Conservation (phyloP, 345 rosid genomes). For the Sonneratia caseolaris region DNA sequence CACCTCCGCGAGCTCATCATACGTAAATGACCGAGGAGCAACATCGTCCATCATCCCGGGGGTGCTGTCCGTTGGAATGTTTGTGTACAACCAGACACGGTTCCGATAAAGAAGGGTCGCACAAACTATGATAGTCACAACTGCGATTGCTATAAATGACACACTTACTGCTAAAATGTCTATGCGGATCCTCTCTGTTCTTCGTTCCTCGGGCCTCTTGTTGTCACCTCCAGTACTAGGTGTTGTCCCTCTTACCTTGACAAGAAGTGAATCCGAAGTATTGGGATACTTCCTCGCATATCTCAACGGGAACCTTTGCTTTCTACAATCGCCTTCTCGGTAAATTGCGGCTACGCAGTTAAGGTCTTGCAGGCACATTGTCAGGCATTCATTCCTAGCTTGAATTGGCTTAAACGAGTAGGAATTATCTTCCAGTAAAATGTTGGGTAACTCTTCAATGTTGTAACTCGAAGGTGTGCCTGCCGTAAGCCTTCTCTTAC, state of each 20-base stretch:
- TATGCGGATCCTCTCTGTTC: not conserved
- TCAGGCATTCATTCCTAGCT: constrained; percentile 1
- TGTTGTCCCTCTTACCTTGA: constrained; percentile 5
- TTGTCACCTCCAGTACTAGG: not conserved
- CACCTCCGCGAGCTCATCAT: constrained; percentile 11
- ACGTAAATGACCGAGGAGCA: constrained; percentile 13
- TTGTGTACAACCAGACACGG: constrained; percentile 6
- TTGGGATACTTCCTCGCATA: constrained; percentile 6
- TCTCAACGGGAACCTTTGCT: constrained; percentile 15
- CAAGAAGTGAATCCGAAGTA: not conserved
- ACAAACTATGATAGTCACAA: not conserved
- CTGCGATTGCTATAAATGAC: not conserved
- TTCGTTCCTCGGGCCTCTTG: not conserved
- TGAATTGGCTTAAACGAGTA: not conserved
- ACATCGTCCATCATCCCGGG: not conserved
- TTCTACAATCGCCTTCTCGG: constrained; percentile 4
- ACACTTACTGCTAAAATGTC: constrained; percentile 1
- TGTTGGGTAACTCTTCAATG: not conserved
- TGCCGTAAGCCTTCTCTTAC: not conserved
- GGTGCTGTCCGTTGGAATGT: not conserved
- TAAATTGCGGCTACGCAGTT: constrained; percentile 13
- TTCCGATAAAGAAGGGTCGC: constrained; percentile 2
- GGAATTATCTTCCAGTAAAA: constrained; percentile 4
- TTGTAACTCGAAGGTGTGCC: not conserved
- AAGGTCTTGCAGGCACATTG: constrained; percentile 10